Base-by-base conservation (phyloP, 2,329 filamentous ascomycete species). In the Colletotrichum plurivorum region DNA sequence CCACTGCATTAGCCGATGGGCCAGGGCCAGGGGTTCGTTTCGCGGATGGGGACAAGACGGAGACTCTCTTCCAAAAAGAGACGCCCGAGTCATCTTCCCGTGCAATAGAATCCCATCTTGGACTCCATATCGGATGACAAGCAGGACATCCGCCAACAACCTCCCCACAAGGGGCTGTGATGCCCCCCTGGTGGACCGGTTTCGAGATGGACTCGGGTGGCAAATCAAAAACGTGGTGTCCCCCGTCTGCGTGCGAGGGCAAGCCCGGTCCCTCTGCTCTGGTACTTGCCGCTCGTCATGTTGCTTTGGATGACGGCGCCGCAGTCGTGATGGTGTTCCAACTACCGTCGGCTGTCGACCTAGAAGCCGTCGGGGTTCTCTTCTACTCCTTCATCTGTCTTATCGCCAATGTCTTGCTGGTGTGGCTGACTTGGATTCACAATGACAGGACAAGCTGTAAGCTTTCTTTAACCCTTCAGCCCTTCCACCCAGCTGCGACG, bases 391-490 rank as follows among this genome's bases (percentile, higher is more conserved):
- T 69, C 15, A n/a, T 69, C 12, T 69, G 67, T 48, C 45, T 69
- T 18, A 27, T 69, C 8, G 63, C 67, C 56, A 69, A 66, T 18
- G 39, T 61, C 2, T 16, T 69, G 18, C 39, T 69, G 51, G 51
- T 66, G 13, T 69, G 67, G 67, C 62, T 69, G 9, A 64, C 58
- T 25, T 69, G 67, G 67, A 67, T 36, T 36, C 67, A 69, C 49
- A 66, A 69, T 20, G 67, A 69, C 45, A 66, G 62, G 45, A 52
- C 55, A 52, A 69, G 67, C 45, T 69, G 67, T 66, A 61, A 15
- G 67, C 67, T 27, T 39, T 49, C 6, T 15, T 15, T 53, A n/a
- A 4, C 16, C 16, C 41, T 36, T 36, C 31, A 36, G 31, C 41
- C 41, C 13, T 43, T 43, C 41, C 41, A 43, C 16, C 12, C 13